Base-by-base conservation (phyloP, 225 moss, liverwort and hornwort genomes). In the Marchantia paleacea region DNA sequence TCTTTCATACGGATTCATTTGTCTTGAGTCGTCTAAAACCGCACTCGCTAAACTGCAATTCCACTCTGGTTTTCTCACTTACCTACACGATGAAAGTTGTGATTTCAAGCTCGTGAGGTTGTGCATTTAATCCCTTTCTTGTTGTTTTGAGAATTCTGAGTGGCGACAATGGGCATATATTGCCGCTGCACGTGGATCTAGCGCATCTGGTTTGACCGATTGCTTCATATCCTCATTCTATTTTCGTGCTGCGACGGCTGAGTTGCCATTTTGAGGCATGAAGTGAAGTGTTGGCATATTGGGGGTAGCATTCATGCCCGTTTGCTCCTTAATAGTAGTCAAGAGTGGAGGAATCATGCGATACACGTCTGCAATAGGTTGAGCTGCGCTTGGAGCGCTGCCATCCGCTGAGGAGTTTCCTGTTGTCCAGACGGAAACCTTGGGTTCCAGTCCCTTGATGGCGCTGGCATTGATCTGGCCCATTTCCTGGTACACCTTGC, bases 261-360 rank as follows among this genome's bases (percentile, higher is more conserved):
- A 65, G 24, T 1, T 77, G 48, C 48, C 22, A 11, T 22, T n/a
- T 26, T 49, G 77, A 22, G 79, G 79, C 52, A 79, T 52, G 52
- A 79, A 79, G 22, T 68, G 68, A 28, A 79, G 28, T 8, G 68
- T 68, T 14, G 79, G 79, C 69, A 79, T 70, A 25, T 29, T 57
- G 18, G 68, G 15, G 6, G 64, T 24, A 18, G 64, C 14, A 14
- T 57, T 69, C 3, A 88, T 63, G 1, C 84, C 90, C 18, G 91
- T 91, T 71, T 91, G 91, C 15, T 91, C 91, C 71, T 91, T 86
- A 85, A 89, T 89, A 67, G 91, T 89, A 28, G 80, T 72, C 39
- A 89, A 52, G 8, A 91, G 85, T 14, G 87, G 89, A 16, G 89
- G 89, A 26, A 91, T 82, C 89, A 89, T 91, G 53, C 69, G 85